Base-by-base conservation (phyloP, 2,329 filamentous ascomycete genomes). In the Neofusicoccum sp. region DNA sequence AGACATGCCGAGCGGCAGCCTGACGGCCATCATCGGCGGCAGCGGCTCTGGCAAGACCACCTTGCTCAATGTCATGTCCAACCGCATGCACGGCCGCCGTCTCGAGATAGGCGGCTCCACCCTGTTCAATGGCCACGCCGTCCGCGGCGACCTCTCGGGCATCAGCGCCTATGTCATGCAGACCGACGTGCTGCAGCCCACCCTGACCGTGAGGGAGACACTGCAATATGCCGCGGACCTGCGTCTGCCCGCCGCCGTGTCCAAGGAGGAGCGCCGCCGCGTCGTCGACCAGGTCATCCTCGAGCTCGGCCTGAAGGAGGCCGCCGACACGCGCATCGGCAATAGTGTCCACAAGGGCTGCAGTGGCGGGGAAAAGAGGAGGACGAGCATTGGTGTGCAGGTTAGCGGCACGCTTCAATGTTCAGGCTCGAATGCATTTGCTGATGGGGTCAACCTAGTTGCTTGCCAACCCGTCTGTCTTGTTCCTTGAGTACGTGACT, bases 231-330 rank as follows among this genome's bases (percentile, higher is more conserved):
- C 90, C 2, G 90, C 90, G 2, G 86, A 91, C 69, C 76, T 93
- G 61, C 84, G 90, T 31, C 78, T 93, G 0, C 88, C 89, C 0
- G 80, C 88, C 0, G 83, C 86, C 0, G 86, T 85, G 1, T 86
- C 83, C 0, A 75, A 80, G 9, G 79, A 83, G 31, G 86, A 92
- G 66, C 83, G 88, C 31, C 78, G 77, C 34, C 80, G 77, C 9
- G 83, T 92, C 12, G 90, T 93, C 1, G 89, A 93, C 66, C 88
- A 91, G 67, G 89, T 93, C 28, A 92, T 93, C 48, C 77, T 89
- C 7, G 89, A 93, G 69, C 77, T 93, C 2, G 89, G 90, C 0
- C 74, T 93, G 44, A 92, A 92, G 72, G 89, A 93, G 67, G 92
- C 90, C 64, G 90, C 90, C 29, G 79, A 92, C 66, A 93, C 90